These are phyloP conservation scores for Eudorina sp. DNA, from an alignment of 139 green algal genomes.

Conservation along the genomic window DNA sequence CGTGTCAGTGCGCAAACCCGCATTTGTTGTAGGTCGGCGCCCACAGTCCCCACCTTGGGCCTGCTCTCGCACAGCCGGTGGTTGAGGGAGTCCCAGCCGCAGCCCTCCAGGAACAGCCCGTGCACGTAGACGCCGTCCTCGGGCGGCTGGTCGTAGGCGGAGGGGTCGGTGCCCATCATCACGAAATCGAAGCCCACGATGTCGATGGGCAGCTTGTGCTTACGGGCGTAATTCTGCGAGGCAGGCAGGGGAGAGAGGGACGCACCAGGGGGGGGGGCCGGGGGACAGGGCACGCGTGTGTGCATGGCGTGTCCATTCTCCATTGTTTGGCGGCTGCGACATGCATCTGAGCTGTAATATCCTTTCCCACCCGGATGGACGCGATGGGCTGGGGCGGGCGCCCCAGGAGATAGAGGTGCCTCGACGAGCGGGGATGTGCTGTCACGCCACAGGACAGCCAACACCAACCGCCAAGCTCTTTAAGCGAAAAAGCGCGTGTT, in stretches of 20 bases:
- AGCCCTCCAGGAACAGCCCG: constrained; percentile 82
- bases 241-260: background rate
- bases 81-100: constrained; percentile 69
- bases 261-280: too few species aligned
- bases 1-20: background rate
- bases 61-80: constrained; percentile 69
- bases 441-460: too few species aligned
- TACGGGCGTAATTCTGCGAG: constrained; percentile 65
- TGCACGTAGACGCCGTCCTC: constrained; percentile 80
- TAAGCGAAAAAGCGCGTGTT: too few species aligned
- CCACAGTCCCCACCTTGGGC: constrained; percentile 61
- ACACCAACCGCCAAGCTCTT: too few species aligned
- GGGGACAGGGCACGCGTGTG: too few species aligned
- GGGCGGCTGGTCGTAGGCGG: constrained; percentile 63
- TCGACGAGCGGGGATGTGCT: too few species aligned
- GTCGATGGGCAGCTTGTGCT: constrained; percentile 83
- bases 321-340: too few species aligned
- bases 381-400: too few species aligned
- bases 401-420: too few species aligned
- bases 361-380: too few species aligned
- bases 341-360: too few species aligned
- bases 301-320: too few species aligned
- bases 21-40: background rate
- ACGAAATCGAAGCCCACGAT: constrained; percentile 83
- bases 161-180: constrained; percentile 77